phyloP scores from a whole-genome alignment of 768 basidiomycete species.

The Obba rivulosa region DNA sequence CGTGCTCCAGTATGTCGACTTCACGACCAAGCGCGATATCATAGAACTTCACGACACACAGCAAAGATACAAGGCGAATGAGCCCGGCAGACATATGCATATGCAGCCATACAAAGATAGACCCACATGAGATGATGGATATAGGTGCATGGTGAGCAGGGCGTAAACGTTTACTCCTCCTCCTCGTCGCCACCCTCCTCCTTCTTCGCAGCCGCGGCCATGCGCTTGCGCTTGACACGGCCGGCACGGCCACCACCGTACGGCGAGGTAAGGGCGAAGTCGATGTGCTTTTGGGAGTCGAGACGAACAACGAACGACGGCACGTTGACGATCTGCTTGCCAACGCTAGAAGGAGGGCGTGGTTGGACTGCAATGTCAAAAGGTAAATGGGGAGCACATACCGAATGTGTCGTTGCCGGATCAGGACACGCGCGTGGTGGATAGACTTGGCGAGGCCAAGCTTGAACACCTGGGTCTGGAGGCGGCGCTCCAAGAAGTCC shows the following conservation, averaged over 20 bases:
- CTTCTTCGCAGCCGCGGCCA: conserved; percentile 86
- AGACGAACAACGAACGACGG: conserved; percentile 99
- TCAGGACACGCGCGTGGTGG: conserved; percentile 97
- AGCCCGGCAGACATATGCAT: conserved; percentile 3
- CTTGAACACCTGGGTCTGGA: conserved; percentile 99
- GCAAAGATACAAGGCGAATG: too few species aligned
- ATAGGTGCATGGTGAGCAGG: conserved; percentile 13
- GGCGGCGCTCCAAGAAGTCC: conserved; percentile 98
- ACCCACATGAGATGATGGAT: conserved; percentile 7
- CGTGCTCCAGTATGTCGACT: too few species aligned
- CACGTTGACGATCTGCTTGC: conserved; percentile 98
- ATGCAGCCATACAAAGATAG: conserved; percentile 3
- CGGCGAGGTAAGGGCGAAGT: conserved; percentile 95
- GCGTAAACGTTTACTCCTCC: conserved; percentile 20
- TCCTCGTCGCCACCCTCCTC: conserved; percentile 72
- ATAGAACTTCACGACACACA: too few species aligned
- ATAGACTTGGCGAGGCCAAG: conserved; percentile 95
- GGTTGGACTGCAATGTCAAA: not conserved
- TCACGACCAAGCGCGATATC: too few species aligned
- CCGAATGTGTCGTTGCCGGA: conserved; percentile 98
- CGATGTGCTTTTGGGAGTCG: conserved; percentile 99
- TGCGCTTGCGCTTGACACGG: conserved; percentile 98
- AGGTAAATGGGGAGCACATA: conserved; percentile 21
- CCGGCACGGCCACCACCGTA: conserved; percentile 93
- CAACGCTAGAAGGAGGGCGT: conserved; percentile 57